Percentiles rank a stretch among this genome's conserved stretches.
Evolutionary conservation across 164 flowering plant genomes (phyloP).

Genomic region (Santalum album): DNA sequence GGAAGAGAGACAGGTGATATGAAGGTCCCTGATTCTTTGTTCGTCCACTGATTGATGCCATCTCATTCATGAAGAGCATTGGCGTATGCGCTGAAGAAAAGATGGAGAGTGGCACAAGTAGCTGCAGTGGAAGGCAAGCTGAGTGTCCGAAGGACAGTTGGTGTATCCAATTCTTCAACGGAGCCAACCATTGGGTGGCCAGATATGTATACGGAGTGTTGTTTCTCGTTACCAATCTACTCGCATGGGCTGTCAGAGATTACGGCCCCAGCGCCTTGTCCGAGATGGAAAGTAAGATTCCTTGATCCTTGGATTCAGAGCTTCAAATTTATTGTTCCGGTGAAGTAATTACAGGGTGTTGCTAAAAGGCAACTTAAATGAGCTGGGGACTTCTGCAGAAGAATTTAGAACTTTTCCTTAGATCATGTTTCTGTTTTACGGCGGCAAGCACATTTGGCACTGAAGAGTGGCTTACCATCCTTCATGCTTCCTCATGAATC

Average conservation of each 20-base stretch:
- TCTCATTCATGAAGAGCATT: conserved; percentile 11
- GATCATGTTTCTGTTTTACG: too few species aligned
- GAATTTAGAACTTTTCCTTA: too few species aligned
- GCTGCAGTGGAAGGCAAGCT: conserved; percentile 15
- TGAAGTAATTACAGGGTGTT: background rate
- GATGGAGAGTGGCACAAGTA: conserved; percentile 25
- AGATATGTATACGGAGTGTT: conserved; percentile 67
- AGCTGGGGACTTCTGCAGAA: too few species aligned
- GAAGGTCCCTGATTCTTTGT: background rate
- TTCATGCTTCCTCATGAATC: too few species aligned
- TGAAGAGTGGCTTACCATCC: too few species aligned
- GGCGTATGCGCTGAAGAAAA: conserved; percentile 3
- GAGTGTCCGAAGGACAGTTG: conserved; percentile 38
- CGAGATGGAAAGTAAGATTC: conserved; percentile 54
- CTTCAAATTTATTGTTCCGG: background rate
- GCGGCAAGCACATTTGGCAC: too few species aligned
- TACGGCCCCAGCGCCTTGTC: conserved; percentile 41
- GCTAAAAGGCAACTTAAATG: background rate
- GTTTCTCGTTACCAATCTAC: conserved; percentile 48
- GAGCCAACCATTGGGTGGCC: conserved; percentile 85
- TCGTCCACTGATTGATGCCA: background rate
- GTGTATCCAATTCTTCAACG: conserved; percentile 46
- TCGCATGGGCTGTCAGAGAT: conserved; percentile 82
- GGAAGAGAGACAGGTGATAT: background rate
- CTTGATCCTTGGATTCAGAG: background rate